phyloP scores from a whole-genome alignment of 1,284 basidiomycete genomes.

The Psilocybe mexicana region DNA sequence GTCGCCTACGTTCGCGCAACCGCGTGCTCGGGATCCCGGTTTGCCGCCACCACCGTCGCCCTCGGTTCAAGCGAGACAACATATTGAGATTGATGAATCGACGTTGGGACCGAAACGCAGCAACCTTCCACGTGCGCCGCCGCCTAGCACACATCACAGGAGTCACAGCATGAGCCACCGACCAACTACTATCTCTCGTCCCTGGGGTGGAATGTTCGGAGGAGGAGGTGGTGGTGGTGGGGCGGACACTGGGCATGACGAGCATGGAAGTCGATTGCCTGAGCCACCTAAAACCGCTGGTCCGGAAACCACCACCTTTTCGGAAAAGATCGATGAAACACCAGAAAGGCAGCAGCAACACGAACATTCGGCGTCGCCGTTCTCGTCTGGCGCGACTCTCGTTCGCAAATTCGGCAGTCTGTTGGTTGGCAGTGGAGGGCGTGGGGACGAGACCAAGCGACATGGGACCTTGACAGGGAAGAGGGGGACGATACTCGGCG shows the following conservation, averaged over 20 bases:
- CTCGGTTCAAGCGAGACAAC: constrained; percentile 23
- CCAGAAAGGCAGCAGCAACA: constrained; percentile 26
- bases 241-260: constrained; percentile 36
- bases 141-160: constrained; percentile 65
- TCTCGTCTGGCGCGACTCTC: constrained; percentile 64
- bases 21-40: constrained; percentile 58
- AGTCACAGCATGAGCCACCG: constrained; percentile 79
- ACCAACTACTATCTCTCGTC: constrained; percentile 45
- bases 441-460: constrained; percentile 38
- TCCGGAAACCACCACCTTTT: constrained; percentile 55
- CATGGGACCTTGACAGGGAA: constrained; percentile 39
- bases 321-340: constrained; percentile 34
- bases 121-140: constrained; percentile 60
- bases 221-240: constrained; percentile 40
- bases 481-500: constrained; percentile 51
- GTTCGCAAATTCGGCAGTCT: constrained; percentile 75
- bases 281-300: constrained; percentile 57
- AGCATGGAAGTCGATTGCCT: constrained; percentile 38
- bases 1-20: constrained; percentile 55
- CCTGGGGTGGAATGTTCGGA: constrained; percentile 53
- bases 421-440: constrained; percentile 50
- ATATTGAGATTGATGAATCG: constrained; percentile 29
- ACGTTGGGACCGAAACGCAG: constrained; percentile 21
- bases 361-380: constrained; percentile 35
- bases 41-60: constrained; percentile 39